Evolutionary conservation across 495 filamentous ascomycete species (phyloP), one percentile per base, ranked within the genome.

Genomic region (Talaromyces adpressus): DNA sequence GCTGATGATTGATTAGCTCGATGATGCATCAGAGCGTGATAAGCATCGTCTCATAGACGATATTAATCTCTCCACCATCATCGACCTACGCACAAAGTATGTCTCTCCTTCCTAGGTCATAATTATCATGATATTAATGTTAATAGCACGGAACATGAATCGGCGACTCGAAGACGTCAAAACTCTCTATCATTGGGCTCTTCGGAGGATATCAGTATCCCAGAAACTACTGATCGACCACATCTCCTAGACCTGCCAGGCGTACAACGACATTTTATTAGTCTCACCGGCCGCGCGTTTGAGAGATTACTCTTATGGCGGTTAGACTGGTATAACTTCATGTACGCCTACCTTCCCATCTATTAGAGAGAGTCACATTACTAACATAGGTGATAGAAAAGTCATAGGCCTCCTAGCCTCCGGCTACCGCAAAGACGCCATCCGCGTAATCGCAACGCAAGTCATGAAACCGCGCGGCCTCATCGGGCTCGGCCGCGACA

Each of bases 11-110:
- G 6, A 30, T 32, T 63, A 79, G 70, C 65, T 72, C 75, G 91
- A 96, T 68, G 85, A 90, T 68, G 90, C 90, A 27, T 88, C 89
- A 2, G 65, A 79, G 51, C 71, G 76, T 62, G 91, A 94, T 71
- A 81, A 83, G 62, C 69, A 73, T 23, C 79, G 77, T 59, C 73
- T 95, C 14, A 72, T 72, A n/a, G 75, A 87, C 5, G 83, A 87
- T 62, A 83, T 86, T 66, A 79, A 82, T 53, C 84, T 95, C 54
- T 80, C 79, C 29, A 89, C 84, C 1, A 83, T 95, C 27, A 81
- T 96, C 34, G 92, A 95, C 73, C 75, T 95, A 16, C 84, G 91
- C 45, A 90, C 90, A 62, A 83, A 83, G 88, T 91, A 82, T 53
- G 71, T 62, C 11, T 18, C 41, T 32, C 62, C 53, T 32, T 63